A percentile compares a stretch with the other conserved stretches of the same genome.
These are phyloP conservation scores for Leucoagaricus sp. DNA, from an alignment of 1,284 basidiomycete species.

Conservation along the genomic window DNA sequence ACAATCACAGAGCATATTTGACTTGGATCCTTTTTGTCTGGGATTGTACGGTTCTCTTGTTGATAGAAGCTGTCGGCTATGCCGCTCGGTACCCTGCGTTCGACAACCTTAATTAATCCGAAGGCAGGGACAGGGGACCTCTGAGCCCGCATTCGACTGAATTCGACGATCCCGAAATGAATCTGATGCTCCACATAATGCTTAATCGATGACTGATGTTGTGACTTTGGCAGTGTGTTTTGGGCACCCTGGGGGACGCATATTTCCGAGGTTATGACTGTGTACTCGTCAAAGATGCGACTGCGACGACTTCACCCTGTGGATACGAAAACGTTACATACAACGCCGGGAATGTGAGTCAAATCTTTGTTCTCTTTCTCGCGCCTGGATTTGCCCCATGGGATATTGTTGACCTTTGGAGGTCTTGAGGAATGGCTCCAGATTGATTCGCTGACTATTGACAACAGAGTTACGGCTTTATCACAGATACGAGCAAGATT, in stretches of 20 bases:
- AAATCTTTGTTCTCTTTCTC: neutral
- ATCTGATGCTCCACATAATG: neutral
- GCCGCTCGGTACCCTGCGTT: neutral
- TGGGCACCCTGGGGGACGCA: slow-evolving; percentile 63
- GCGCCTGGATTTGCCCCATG: neutral
- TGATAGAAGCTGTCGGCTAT: neutral
- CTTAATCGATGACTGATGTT: slow-evolving; percentile 7
- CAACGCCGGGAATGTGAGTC: slow-evolving; percentile 54
- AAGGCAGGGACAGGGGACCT: too few relatives aligned
- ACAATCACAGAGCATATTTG: neutral
- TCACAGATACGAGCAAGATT: slow-evolving; percentile 51
- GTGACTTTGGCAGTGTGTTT: slow-evolving; percentile 53
- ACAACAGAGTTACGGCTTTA: slow-evolving; percentile 58
- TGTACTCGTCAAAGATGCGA: slow-evolving; percentile 55
- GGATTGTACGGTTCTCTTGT: too few relatives aligned
- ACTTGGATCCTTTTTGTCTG: neutral
- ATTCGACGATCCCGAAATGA: neutral
- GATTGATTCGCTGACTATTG: slow-evolving; percentile 8
- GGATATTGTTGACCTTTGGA: neutral
- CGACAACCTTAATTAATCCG: neutral
- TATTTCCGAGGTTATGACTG: slow-evolving; percentile 68
- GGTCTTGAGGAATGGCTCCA: neutral
- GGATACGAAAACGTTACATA: slow-evolving; percentile 59
- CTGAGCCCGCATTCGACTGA: neutral
- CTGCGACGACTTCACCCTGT: slow-evolving; percentile 67